Evolutionary conservation across 805 yeast species (phyloP).

Genomic region (Cyberlindnera euphorbiae): DNA sequence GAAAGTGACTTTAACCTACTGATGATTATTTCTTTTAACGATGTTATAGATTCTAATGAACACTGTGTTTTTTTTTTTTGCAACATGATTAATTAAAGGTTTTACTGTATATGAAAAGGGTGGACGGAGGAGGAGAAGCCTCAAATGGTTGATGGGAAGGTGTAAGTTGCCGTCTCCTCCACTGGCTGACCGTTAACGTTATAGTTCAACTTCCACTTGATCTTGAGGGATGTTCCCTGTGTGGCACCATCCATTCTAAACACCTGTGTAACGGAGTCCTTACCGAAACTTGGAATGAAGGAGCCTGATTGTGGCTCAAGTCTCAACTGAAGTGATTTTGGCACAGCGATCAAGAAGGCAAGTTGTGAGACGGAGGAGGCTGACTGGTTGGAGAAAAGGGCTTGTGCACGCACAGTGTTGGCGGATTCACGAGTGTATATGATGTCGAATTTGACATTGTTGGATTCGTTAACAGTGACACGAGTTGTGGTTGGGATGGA

Average conservation of each 20-base stretch:
- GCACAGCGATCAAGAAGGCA: constrained; percentile 65
- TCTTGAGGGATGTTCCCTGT: constrained; percentile 44
- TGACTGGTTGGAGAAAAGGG: constrained; percentile 48
- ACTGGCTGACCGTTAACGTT: constrained; percentile 39
- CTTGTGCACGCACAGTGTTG: constrained; percentile 38
- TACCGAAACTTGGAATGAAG: constrained; percentile 41
- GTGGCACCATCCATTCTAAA: constrained; percentile 34
- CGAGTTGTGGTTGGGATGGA: constrained; percentile 19
- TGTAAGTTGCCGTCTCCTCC: constrained; percentile 56
- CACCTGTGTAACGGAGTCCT: constrained; percentile 50
- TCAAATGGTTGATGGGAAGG: constrained; percentile 27
- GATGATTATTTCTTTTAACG: no score
- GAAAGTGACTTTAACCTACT: no score
- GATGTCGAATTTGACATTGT: constrained; percentile 45
- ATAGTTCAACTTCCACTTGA: constrained; percentile 73
- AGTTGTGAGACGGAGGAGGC: constrained; percentile 43
- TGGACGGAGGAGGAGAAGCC: neutral
- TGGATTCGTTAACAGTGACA: constrained; percentile 38
- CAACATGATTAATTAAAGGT: no score
- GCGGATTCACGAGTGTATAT: constrained; percentile 34
- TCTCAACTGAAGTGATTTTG: constrained; percentile 52
- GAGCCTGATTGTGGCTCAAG: constrained; percentile 61
- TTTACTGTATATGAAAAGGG: neutral
- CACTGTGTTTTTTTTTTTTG: no score
- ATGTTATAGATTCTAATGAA: no score